A percentile compares a stretch with the other conserved stretches of the same genome.
These are phyloP conservation scores for Talaromyces sp. DNA, from an alignment of 2,329 filamentous ascomycete genomes.

Conservation along the genomic window DNA sequence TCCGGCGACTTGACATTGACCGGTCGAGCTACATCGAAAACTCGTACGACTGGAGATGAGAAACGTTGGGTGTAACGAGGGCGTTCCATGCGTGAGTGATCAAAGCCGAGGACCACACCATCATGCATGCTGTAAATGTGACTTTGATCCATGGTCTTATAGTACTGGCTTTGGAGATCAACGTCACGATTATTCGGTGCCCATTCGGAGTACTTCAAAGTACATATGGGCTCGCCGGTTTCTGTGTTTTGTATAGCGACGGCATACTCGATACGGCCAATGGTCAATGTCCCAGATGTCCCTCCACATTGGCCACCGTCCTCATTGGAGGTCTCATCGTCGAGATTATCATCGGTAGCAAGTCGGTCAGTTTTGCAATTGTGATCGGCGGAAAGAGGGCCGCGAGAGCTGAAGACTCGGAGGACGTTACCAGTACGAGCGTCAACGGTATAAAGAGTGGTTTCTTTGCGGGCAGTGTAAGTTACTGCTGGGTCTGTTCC, in stretches of 20 bases:
- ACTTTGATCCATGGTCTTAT: slow-evolving; percentile 73
- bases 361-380: slow-evolving; percentile 61
- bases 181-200: slow-evolving; percentile 84
- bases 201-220: slow-evolving; percentile 92
- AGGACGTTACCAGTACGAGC: slow-evolving; percentile 77
- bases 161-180: slow-evolving; percentile 82
- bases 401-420: slow-evolving; percentile 76
- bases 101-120: slow-evolving; percentile 76
- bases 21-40: slow-evolving; percentile 82
- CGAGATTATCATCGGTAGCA: slow-evolving; percentile 56
- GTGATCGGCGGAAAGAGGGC: slow-evolving; percentile 65
- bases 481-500: slow-evolving; percentile 73
- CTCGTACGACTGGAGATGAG: slow-evolving; percentile 73
- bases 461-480: slow-evolving; percentile 89
- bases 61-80: slow-evolving; percentile 67
- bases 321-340: slow-evolving; percentile 35
- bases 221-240: slow-evolving; percentile 74
- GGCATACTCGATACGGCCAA: slow-evolving; percentile 85
- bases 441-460: slow-evolving; percentile 82
- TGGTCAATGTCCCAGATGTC: slow-evolving; percentile 72
- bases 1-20: slow-evolving; percentile 63
- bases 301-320: slow-evolving; percentile 62
- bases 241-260: slow-evolving; percentile 76
- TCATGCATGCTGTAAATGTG: slow-evolving; percentile 88
- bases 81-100: slow-evolving; percentile 57